Conservation (phyloP, 1,284 basidiomycete genomes). For the Trichosporon inkin region DNA sequence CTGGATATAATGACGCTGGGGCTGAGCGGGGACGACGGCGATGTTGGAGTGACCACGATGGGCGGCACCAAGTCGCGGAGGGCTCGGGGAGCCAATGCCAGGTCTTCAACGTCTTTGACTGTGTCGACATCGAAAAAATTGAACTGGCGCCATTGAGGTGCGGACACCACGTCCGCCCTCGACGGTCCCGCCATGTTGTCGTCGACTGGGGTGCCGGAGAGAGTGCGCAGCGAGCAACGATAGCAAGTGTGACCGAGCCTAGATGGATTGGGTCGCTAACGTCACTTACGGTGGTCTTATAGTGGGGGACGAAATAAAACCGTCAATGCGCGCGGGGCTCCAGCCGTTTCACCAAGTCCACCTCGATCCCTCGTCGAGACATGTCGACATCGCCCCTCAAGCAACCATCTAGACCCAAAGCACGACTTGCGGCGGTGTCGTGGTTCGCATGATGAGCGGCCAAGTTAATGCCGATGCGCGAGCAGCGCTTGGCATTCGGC, state of each 20-base stretch:
- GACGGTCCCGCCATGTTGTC: conserved; percentile 19
- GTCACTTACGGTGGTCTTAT: conserved; percentile 1
- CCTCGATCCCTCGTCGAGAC: not conserved
- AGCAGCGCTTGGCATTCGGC: conserved; percentile 37
- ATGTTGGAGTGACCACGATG: conserved; percentile 36
- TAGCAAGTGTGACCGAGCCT: not conserved
- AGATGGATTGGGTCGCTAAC: not conserved
- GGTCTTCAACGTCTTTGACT: conserved; percentile 75
- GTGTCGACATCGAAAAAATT: conserved; percentile 55
- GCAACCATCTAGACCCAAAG: not conserved
- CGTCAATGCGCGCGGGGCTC: not conserved
- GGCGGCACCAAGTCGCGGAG: conserved; percentile 55
- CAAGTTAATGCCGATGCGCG: conserved; percentile 32
- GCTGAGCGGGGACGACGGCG: conserved; percentile 35
- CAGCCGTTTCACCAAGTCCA: not conserved
- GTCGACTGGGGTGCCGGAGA: not conserved
- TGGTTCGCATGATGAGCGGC: conserved; percentile 8
- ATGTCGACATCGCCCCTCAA: not conserved
- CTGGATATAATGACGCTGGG: conserved; percentile 41
- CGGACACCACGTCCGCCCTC: conserved; percentile 18
- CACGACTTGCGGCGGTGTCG: not conserved
- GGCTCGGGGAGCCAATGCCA: conserved; percentile 66
- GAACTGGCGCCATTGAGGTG: conserved; percentile 67
- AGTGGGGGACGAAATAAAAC: conserved; percentile 8
- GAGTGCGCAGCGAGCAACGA: not conserved